Conservation (phyloP, 441 rosid species). For the Viola pubescens region DNA sequence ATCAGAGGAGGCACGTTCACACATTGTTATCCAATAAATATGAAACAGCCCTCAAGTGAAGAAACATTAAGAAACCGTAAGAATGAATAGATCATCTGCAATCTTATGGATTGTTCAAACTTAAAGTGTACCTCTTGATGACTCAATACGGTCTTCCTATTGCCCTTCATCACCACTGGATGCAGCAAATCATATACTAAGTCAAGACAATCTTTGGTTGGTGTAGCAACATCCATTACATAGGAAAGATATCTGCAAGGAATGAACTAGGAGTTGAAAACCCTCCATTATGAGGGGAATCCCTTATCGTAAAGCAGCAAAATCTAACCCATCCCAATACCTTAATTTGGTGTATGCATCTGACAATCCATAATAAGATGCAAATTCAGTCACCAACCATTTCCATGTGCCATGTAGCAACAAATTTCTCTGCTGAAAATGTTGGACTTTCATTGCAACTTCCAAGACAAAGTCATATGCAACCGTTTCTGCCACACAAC, state of each 20-base stretch:
- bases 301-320: neutral
- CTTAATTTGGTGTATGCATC: conserved; percentile 85
- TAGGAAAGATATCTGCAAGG: conserved; percentile 75
- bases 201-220: conserved; percentile 78
- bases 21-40: neutral
- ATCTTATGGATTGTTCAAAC: conserved; percentile 5
- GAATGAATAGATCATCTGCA: neutral
- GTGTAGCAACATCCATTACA: conserved; percentile 95
- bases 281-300: neutral
- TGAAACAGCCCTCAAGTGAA: neutral
- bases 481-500: conserved; percentile 91
- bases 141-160: conserved; percentile 63
- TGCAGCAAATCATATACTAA: conserved; percentile 54
- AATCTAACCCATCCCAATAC: conserved; percentile 28
- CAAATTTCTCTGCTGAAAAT: conserved; percentile 73
- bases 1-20: neutral
- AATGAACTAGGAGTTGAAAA: conserved; percentile 10
- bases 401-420: conserved; percentile 83
- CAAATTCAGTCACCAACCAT: conserved; percentile 80
- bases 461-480: conserved; percentile 88
- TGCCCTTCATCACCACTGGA: conserved; percentile 67
- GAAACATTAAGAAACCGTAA: neutral
- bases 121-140: conserved; percentile 76
- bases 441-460: conserved; percentile 82
- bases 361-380: conserved; percentile 83